phyloP scores from a whole-genome alignment of 2,329 filamentous ascomycete species.

The Ascochyta fabae region DNA sequence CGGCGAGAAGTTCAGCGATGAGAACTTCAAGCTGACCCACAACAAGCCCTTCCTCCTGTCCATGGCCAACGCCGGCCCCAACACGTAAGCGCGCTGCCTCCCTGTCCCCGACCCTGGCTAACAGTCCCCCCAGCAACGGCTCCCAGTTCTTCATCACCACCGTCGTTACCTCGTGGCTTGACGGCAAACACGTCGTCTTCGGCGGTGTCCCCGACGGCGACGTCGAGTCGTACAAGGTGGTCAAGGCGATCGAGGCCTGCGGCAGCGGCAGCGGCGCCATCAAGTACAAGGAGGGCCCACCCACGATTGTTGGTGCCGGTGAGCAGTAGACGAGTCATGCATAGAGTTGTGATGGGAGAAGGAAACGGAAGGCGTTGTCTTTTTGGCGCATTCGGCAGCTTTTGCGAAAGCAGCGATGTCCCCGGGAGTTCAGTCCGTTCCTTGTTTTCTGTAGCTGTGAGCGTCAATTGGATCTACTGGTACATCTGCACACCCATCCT shows the following conservation, averaged over 20 bases:
- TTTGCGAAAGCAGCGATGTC: conserved; percentile 6
- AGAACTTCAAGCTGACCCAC: conserved; percentile 87
- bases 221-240: conserved; percentile 58
- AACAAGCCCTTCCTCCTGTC: conserved; percentile 78
- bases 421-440: conserved; percentile 13
- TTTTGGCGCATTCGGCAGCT: conserved; percentile 17
- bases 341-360: conserved; percentile 15
- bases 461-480: conserved; percentile 28
- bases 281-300: conserved; percentile 58
- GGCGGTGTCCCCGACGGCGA: conserved; percentile 70
- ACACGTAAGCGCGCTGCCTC: conserved; percentile 68
- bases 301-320: conserved; percentile 62
- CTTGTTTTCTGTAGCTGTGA: conserved; percentile 26
- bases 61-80: conserved; percentile 94
- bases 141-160: conserved; percentile 78
- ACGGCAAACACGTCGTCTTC: conserved; percentile 85
- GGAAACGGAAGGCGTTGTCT: conserved; percentile 11
- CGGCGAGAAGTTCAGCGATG: conserved; percentile 90
- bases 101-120: conserved; percentile 9
- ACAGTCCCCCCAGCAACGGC: conserved; percentile 62
- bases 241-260: conserved; percentile 66
- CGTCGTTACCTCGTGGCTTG: conserved; percentile 71
- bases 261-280: conserved; percentile 62
- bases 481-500: background rate
- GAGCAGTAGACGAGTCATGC: conserved; percentile 47